Percentiles rank a stretch among this genome's conserved stretches.
Conservation (phyloP, 495 filamentous ascomycete species). For the Pseudevernia furfuracea region DNA sequence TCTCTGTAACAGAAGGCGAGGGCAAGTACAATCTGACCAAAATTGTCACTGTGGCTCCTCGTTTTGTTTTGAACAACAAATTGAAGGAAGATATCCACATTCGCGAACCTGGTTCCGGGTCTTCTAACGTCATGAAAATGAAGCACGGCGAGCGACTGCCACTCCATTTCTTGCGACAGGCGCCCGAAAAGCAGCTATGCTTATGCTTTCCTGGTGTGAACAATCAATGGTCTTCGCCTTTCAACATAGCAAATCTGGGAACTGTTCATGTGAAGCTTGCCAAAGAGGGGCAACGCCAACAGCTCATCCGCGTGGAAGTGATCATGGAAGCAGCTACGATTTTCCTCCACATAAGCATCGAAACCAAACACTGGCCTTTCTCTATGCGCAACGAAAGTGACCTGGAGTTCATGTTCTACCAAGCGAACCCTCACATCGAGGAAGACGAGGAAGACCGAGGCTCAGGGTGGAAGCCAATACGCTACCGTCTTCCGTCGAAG, state of each 20-base stretch:
- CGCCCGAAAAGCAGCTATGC: constrained; percentile 75
- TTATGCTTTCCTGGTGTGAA: constrained; percentile 91
- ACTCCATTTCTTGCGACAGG: constrained; percentile 75
- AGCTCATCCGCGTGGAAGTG: constrained; percentile 78
- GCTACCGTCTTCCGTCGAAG: constrained; percentile 85
- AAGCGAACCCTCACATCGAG: constrained; percentile 70
- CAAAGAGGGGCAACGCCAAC: constrained; percentile 79
- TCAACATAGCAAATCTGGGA: constrained; percentile 91
- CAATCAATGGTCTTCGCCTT: constrained; percentile 96
- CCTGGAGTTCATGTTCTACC: constrained; percentile 89
- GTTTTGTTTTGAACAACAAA: constrained; percentile 92
- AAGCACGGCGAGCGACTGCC: constrained; percentile 71
- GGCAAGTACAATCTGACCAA: constrained; percentile 98
- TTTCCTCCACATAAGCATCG: constrained; percentile 82
- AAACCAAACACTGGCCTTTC: constrained; percentile 93
- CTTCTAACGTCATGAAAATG: constrained; percentile 69
- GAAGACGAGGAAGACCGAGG: constrained; percentile 71
- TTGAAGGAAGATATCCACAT: constrained; percentile 80
- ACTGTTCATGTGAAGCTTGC: constrained; percentile 89
- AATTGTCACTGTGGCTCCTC: constrained; percentile 84
- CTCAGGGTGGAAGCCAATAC: constrained; percentile 79
- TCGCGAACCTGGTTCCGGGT: constrained; percentile 64
- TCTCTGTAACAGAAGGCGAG: constrained; percentile 80
- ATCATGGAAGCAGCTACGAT: constrained; percentile 87
- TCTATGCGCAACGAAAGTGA: constrained; percentile 98